Evolutionary conservation across 2,329 filamentous ascomycete genomes (phyloP).

Genomic region (Diplodia mutila): DNA sequence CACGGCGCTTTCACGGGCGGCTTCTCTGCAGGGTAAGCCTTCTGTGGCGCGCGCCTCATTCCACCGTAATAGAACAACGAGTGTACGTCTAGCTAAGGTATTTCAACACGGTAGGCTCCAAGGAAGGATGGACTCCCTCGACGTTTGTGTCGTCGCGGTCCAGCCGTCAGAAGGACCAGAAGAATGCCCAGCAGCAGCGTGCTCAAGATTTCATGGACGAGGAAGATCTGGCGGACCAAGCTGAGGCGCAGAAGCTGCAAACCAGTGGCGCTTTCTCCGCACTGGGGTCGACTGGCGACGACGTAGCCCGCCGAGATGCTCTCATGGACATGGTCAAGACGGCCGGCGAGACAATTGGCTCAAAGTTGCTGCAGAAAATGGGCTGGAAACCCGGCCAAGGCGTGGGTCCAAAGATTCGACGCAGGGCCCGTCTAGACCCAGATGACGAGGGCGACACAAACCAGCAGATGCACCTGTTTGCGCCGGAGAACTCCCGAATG

Average conservation of each 20-base stretch:
- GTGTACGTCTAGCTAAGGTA: constrained; percentile 52
- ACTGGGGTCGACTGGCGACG: constrained; percentile 68
- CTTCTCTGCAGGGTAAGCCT: constrained; percentile 88
- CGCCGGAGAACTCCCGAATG: constrained; percentile 77
- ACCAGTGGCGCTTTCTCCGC: constrained; percentile 75
- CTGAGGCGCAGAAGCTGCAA: constrained; percentile 74
- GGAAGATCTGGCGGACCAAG: constrained; percentile 86
- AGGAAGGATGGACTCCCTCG: constrained; percentile 94
- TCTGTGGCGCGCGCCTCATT: not conserved
- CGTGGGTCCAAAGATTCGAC: constrained; percentile 81
- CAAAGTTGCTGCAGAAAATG: constrained; percentile 85
- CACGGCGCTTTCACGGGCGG: constrained; percentile 97
- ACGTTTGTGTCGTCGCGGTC: constrained; percentile 88
- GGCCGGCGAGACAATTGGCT: constrained; percentile 82
- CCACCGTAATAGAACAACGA: not conserved
- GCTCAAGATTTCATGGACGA: constrained; percentile 98
- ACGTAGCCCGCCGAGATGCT: constrained; percentile 54
- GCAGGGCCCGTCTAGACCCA: constrained; percentile 68
- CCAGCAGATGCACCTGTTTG: constrained; percentile 71
- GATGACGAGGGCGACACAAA: constrained; percentile 50
- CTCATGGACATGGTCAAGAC: constrained; percentile 74
- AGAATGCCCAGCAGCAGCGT: constrained; percentile 61
- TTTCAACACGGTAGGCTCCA: constrained; percentile 97
- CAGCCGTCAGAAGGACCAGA: constrained; percentile 71
- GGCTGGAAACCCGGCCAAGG: constrained; percentile 95